A percentile compares a stretch with the other conserved stretches of the same genome.
Conservation (phyloP, 768 basidiomycete genomes). For the Agrocybe praecox region DNA sequence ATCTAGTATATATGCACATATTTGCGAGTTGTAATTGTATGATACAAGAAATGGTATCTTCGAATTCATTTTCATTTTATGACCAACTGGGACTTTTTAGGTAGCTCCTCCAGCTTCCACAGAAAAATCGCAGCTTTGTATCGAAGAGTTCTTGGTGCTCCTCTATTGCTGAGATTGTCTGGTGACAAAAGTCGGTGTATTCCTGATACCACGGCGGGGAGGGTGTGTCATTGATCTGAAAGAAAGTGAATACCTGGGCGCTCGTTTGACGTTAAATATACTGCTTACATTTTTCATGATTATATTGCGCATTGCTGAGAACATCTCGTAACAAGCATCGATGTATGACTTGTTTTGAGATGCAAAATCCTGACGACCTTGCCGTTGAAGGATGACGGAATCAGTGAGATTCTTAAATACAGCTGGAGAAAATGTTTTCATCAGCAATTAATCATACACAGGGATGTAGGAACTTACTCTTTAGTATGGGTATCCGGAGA, state of each 20-base stretch:
- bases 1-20: neutral
- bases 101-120: neutral
- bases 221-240: slow-evolving; percentile 12
- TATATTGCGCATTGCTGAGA: slow-evolving; percentile 54
- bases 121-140: slow-evolving; percentile 29
- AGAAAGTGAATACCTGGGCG: slow-evolving; percentile 9
- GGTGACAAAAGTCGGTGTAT: slow-evolving; percentile 37
- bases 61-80: too few relatives aligned
- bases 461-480: slow-evolving; percentile 13
- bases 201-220: slow-evolving; percentile 14
- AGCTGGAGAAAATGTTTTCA: slow-evolving; percentile 28
- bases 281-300: slow-evolving; percentile 37
- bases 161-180: slow-evolving; percentile 28
- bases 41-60: too few relatives aligned
- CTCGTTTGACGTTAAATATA: too few relatives aligned
- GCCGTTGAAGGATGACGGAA: slow-evolving; percentile 29
- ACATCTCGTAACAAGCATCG: slow-evolving; percentile 44
- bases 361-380: slow-evolving; percentile 19
- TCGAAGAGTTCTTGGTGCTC: slow-evolving; percentile 30
- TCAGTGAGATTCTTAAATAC: slow-evolving; percentile 46
- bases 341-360: slow-evolving; percentile 39
- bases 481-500: slow-evolving; percentile 35
- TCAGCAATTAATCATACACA: neutral
- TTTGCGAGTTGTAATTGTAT: neutral
- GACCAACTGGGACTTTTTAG: too few relatives aligned